Conservation (phyloP, 1,284 basidiomycete species). For the Anthracocystis panici-leucophaei region DNA sequence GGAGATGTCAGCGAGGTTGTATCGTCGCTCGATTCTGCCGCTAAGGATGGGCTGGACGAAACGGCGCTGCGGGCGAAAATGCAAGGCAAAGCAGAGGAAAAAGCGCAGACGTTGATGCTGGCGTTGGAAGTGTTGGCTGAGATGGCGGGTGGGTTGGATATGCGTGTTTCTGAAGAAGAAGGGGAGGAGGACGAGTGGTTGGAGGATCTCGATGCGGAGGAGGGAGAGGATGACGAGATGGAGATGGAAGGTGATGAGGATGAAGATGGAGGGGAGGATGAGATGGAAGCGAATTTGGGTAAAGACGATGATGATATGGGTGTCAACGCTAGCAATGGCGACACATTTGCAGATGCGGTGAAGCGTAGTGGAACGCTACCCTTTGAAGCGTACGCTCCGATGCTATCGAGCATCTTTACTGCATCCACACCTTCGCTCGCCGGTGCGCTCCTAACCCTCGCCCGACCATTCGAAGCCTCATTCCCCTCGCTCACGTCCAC, state of each 20-base stretch:
- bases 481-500: conserved; percentile 41
- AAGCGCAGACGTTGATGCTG: conserved; percentile 54
- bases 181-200: conserved; percentile 39
- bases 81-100: conserved; percentile 51
- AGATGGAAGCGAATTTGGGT: neutral
- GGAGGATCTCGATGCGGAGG: conserved; percentile 37
- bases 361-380: conserved; percentile 32
- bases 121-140: conserved; percentile 64
- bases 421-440: conserved; percentile 11
- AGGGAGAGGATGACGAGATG: conserved; percentile 25
- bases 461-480: conserved; percentile 43
- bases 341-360: conserved; percentile 48
- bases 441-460: conserved; percentile 33
- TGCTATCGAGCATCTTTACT: conserved; percentile 14
- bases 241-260: conserved; percentile 13
- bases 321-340: conserved; percentile 1
- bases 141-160: conserved; percentile 46
- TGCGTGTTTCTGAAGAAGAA: conserved; percentile 2
- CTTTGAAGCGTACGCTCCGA: conserved; percentile 35
- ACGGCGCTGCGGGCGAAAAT: conserved; percentile 29
- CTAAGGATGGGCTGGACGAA: conserved; percentile 22
- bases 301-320: conserved; percentile 37
- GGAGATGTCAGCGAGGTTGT: conserved; percentile 29
- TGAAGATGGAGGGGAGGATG: conserved; percentile 12
- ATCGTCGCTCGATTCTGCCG: conserved; percentile 8